phyloP scores from a whole-genome alignment of 2,329 filamentous ascomycete species.

The Aspergillus sp. region DNA sequence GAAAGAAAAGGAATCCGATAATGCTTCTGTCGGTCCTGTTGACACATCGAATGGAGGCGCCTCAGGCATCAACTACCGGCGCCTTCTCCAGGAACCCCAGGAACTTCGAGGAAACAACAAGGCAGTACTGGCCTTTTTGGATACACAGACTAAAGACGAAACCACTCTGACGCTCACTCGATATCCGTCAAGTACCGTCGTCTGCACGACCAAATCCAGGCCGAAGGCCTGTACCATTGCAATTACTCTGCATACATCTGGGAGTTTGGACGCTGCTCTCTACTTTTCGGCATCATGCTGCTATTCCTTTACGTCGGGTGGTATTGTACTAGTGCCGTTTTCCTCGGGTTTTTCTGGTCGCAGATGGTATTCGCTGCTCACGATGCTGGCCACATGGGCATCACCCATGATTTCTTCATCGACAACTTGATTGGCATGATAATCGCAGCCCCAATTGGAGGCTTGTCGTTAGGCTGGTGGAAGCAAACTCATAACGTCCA shows the following conservation, averaged over 20 bases:
- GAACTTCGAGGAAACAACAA: no score
- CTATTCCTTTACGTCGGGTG: constrained; percentile 51
- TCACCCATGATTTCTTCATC: constrained; percentile 73
- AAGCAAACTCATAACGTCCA: constrained; percentile 89
- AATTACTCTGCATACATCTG: constrained; percentile 67
- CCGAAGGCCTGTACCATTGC: constrained; percentile 68
- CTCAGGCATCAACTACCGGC: no score
- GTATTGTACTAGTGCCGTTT: constrained; percentile 59
- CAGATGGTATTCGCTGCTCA: constrained; percentile 84
- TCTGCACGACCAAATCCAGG: constrained; percentile 59
- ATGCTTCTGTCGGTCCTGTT: no score
- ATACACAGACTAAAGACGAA: no score
- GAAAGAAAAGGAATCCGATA: no score
- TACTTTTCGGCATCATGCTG: constrained; percentile 56
- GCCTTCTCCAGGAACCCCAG: no score
- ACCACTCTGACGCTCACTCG: no score
- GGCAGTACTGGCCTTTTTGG: no score
- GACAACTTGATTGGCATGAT: constrained; percentile 78
- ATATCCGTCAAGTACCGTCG: constrained; percentile 83
- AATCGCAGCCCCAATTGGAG: constrained; percentile 76
- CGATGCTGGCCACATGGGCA: constrained; percentile 88
- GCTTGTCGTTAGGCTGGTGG: constrained; percentile 86
- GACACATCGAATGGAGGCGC: no score
- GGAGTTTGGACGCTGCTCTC: constrained; percentile 60
- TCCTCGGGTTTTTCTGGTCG: constrained; percentile 76